Base-by-base conservation (phyloP, 139 green algal genomes). In the Asterochloris erici region DNA sequence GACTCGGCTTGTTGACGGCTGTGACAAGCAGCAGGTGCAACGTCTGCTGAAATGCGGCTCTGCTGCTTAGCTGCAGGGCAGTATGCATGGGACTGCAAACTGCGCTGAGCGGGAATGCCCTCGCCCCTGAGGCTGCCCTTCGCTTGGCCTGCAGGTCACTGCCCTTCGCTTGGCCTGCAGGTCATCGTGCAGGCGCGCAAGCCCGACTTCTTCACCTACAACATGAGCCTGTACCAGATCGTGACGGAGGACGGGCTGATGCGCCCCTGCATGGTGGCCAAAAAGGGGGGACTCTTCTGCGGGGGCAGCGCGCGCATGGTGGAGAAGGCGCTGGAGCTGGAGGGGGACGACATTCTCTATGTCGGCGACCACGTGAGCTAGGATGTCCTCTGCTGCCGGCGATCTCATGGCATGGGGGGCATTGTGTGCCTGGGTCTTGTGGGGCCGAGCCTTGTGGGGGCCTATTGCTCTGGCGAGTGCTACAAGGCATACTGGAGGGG, bases 191-290 rank as follows among this genome's bases (percentile, higher is more conserved):
- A 93, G 81, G 93, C 95, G 0, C 86, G 93, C 78, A 98, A 98
- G 89, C 96, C 96, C 9, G 95, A 98, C 81, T 98, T 99, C 84
- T 98, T 98, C 89, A 95, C 86, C 81, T 83, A 91, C 77, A 90
- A 93, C 77, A 94, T 94, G 87, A 86, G 71, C 54, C 85, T 97
- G 83, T 97, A 95, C 77, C 90, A 98, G 87, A 89, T 98, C 29
- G 96, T 98, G 14, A 99, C 96, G 12, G 73, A 91, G 0, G 95
- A 99, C 29, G 96, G 96, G 11, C 92, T 99, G 27, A 98, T 99
- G 95, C 83, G 91, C 64, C 96, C 96, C 2, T 90, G 87, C 78
- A 86, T 91, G 79, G 82, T 77, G 23, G 91, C 90, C 14, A 84
- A 78, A 47, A 89, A 84, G 28, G 96, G 96, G 9, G 96, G 96